A percentile compares a stretch with the other conserved stretches of the same genome.
Evolutionary conservation across 1,139 yeast species (phyloP).

Genomic region (Nematodospora anomalae): DNA sequence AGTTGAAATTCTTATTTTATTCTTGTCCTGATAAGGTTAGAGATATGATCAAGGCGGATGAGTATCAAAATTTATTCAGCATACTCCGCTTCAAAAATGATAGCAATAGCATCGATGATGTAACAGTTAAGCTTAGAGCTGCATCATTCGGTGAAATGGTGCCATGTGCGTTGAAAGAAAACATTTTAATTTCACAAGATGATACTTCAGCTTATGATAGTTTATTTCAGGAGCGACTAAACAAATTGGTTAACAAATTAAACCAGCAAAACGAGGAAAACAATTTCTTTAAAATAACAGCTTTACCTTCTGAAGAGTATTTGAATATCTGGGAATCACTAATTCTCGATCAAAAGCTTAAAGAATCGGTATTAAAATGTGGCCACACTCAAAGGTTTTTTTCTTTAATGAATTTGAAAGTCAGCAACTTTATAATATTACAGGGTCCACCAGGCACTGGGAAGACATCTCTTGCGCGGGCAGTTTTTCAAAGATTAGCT

Average conservation of each 20-base stretch:
- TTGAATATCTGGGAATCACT: slow-evolving; percentile 30
- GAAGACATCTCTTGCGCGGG: slow-evolving; percentile 48
- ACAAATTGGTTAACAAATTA: no score
- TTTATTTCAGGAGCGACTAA: background rate
- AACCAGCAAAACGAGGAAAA: background rate
- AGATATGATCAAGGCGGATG: background rate
- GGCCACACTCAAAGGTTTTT: slow-evolving; percentile 12
- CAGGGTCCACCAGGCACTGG: slow-evolving; percentile 27
- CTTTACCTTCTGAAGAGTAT: slow-evolving; percentile 23
- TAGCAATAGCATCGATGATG: background rate
- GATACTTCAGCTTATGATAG: background rate
- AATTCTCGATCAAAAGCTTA: slow-evolving; percentile 22
- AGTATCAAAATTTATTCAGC: background rate
- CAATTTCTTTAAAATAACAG: slow-evolving; percentile 2
- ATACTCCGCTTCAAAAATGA: background rate
- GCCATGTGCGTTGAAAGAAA: background rate
- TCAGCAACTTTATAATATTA: slow-evolving; percentile 5
- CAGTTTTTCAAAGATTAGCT: slow-evolving; percentile 35
- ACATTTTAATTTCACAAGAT: background rate
- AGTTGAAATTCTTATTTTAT: slow-evolving; percentile 3
- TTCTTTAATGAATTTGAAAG: background rate
- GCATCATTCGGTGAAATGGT: background rate
- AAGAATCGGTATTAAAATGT: slow-evolving; percentile 22
- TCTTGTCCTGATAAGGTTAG: background rate
- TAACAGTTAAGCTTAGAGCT: background rate